Conservation (phyloP, 2,329 filamentous ascomycete genomes). For the Trichoderma koningii region DNA sequence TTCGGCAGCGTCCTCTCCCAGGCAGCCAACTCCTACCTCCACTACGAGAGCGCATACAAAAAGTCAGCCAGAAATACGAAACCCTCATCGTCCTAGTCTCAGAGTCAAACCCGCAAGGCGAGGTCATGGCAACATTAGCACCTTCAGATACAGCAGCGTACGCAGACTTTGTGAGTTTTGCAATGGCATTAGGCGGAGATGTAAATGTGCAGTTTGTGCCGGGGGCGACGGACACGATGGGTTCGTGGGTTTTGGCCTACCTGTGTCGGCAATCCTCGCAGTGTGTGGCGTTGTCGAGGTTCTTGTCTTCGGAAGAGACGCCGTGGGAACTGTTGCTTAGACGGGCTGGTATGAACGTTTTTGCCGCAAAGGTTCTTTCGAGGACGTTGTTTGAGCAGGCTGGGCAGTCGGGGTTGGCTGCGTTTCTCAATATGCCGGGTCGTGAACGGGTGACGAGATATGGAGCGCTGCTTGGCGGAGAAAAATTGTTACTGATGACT, state of each 20-base stretch:
- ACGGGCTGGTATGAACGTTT: constrained; percentile 42
- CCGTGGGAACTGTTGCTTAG: constrained; percentile 45
- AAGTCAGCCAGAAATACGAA: constrained; percentile 63
- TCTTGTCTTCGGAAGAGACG: constrained; percentile 45
- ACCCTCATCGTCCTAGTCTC: constrained; percentile 68
- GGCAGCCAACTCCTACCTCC: constrained; percentile 44
- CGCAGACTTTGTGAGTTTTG: constrained; percentile 54
- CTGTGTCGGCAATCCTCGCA: constrained; percentile 50
- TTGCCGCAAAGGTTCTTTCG: constrained; percentile 42
- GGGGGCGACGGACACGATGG: constrained; percentile 53
- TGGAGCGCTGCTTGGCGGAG: constrained; percentile 35
- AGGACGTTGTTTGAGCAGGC: constrained; percentile 34
- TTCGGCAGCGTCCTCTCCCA: constrained; percentile 71
- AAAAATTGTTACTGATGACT: constrained; percentile 31
- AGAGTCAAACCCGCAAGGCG: constrained; percentile 49
- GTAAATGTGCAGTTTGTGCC: constrained; percentile 50
- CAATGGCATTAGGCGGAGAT: constrained; percentile 43
- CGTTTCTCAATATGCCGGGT: constrained; percentile 38
- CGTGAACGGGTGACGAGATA: constrained; percentile 35
- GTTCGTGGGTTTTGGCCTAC: constrained; percentile 56
- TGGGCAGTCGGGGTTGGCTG: constrained; percentile 36
- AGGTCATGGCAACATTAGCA: constrained; percentile 44
- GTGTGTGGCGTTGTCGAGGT: constrained; percentile 36
- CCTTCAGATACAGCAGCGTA: constrained; percentile 49
- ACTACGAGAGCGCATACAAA: constrained; percentile 58